Evolutionary conservation across 441 rosid genomes (phyloP).

Genomic region (Gossypium schwendimanii): DNA sequence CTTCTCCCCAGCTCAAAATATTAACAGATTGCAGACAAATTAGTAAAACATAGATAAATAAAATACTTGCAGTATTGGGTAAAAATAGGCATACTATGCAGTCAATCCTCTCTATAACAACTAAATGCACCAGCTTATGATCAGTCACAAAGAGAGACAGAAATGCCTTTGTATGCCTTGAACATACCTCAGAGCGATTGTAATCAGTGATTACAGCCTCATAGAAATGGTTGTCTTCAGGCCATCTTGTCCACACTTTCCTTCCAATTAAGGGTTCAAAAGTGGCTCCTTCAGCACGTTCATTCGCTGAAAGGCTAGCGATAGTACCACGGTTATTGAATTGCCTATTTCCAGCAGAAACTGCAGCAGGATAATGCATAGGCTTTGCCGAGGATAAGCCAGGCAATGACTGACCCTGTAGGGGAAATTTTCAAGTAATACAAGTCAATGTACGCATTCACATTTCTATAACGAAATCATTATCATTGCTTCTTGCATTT

Average conservation of each 20-base stretch:
- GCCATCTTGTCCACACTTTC: conserved; percentile 8
- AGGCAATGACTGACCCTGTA: conserved; percentile 36
- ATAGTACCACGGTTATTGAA: conserved; percentile 38
- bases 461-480: conserved; percentile 10
- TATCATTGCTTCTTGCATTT: neutral
- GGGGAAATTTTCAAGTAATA: conserved; percentile 5
- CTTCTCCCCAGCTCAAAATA: neutral
- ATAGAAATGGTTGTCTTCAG: conserved; percentile 62
- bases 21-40: neutral
- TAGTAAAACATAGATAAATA: neutral
- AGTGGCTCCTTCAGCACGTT: neutral
- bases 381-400: conserved; percentile 35
- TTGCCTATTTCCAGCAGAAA: conserved; percentile 43
- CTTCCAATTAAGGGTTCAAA: conserved; percentile 1
- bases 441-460: conserved; percentile 10
- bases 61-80: neutral
- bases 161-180: neutral
- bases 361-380: conserved; percentile 53
- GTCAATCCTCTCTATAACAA: too few relatives aligned
- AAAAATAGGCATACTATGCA: neutral
- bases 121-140: neutral
- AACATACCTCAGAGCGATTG: conserved; percentile 23
- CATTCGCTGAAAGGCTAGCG: conserved; percentile 24
- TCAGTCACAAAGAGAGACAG: neutral
- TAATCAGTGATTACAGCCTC: conserved; percentile 83